These are phyloP conservation scores for Alternaria infectoria DNA, from an alignment of 2,329 filamentous ascomycete species.

Conservation along the genomic window DNA sequence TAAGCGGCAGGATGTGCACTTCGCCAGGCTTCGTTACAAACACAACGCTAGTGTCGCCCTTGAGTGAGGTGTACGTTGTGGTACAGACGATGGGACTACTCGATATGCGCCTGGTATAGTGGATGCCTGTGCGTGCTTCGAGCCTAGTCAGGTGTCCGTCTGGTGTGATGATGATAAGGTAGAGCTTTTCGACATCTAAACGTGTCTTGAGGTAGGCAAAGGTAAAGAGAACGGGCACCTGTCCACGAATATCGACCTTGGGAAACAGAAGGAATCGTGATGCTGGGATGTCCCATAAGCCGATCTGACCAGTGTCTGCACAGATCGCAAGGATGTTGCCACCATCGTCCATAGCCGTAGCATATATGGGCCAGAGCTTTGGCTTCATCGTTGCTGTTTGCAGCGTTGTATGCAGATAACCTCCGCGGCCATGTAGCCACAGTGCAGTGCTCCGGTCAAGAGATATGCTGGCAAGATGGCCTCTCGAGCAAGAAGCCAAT, in stretches of 20 bases:
- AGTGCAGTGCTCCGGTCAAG: conserved; percentile 72
- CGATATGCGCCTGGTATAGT: conserved; percentile 38
- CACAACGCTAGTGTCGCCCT: conserved; percentile 37
- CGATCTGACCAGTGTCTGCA: conserved; percentile 62
- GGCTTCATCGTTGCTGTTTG: conserved; percentile 44
- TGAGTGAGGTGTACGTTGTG: conserved; percentile 33
- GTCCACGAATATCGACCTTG: conserved; percentile 61
- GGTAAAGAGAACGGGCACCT: conserved; percentile 70
- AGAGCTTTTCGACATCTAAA: conserved; percentile 37
- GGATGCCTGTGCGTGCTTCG: conserved; percentile 53
- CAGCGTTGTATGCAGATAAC: conserved; percentile 38
- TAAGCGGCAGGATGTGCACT: conserved; percentile 41
- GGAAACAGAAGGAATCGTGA: conserved; percentile 62
- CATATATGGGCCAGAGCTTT: conserved; percentile 57
- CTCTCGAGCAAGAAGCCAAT: conserved; percentile 66
- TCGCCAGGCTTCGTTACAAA: conserved; percentile 44
- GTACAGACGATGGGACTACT: conserved; percentile 36
- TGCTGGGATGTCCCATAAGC: conserved; percentile 68
- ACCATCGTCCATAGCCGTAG: conserved; percentile 68
- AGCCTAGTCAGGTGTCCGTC: conserved; percentile 70
- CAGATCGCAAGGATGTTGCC: conserved; percentile 72
- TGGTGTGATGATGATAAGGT: conserved; percentile 67
- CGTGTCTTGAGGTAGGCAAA: conserved; percentile 42
- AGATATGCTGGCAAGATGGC: conserved; percentile 71
- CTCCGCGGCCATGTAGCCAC: conserved; percentile 55